Conservation (phyloP, 169 alveolate species). For the Plasmodium reichenowi region DNA sequence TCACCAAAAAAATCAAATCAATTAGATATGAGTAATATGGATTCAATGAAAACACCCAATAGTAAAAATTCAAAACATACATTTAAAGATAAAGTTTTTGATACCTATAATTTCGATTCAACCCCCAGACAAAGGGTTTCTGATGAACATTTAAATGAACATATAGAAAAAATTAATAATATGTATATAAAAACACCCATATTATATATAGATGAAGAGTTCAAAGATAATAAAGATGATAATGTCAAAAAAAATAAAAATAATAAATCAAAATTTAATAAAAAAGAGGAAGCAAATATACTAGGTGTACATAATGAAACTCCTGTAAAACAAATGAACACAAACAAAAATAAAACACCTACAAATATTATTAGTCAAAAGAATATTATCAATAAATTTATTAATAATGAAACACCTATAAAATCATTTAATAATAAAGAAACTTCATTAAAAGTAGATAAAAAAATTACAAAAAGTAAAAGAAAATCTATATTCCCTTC, state of each 20-base stretch:
- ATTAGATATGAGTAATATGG: constrained; percentile 3
- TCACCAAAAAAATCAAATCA: not conserved
- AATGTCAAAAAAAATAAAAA: constrained; percentile 14
- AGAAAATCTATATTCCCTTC: constrained; percentile 30
- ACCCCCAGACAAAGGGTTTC: constrained; percentile 56
- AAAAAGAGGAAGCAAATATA: constrained; percentile 7
- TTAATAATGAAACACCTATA: constrained; percentile 50
- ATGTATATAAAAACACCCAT: constrained; percentile 69
- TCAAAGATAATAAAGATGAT: constrained; percentile 1
- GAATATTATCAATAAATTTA: constrained; percentile 13
- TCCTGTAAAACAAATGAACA: constrained; percentile 42
- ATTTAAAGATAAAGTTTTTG: constrained; percentile 19
- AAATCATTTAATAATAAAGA: constrained; percentile 18
- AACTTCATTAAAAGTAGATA: constrained; percentile 42
- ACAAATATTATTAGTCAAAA: constrained; percentile 11
- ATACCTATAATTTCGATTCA: constrained; percentile 38
- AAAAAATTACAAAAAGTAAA: constrained; percentile 45
- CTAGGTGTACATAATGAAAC: constrained; percentile 33
- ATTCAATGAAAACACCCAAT: constrained; percentile 34
- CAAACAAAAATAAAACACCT: constrained; percentile 9
- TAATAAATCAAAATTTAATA: constrained; percentile 31
- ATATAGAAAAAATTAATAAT: constrained; percentile 63
- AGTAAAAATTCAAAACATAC: constrained; percentile 13
- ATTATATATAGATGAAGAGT: constrained; percentile 23
- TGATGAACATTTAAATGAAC: constrained; percentile 44